phyloP scores from a whole-genome alignment of 768 basidiomycete genomes.

The Tremella fuciformis region DNA sequence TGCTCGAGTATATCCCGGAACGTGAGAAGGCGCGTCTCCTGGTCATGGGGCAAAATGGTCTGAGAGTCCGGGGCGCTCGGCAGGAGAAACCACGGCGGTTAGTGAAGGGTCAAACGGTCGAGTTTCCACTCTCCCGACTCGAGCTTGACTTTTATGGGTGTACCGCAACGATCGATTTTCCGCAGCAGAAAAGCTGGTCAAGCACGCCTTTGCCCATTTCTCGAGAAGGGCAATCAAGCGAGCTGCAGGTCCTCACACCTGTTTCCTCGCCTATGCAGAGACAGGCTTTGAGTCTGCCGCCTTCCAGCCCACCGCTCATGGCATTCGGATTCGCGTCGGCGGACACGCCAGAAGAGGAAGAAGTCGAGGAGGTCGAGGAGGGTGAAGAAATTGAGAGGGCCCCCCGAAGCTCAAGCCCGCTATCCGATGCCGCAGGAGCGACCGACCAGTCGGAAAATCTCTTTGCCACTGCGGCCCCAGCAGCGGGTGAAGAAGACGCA shows the following conservation, averaged over 20 bases:
- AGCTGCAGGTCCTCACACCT: neutral
- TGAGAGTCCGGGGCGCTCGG: slow-evolving; percentile 21
- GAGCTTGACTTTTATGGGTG: slow-evolving; percentile 6
- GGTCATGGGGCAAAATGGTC: slow-evolving; percentile 43
- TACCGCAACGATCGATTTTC: neutral
- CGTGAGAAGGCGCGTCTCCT: slow-evolving; percentile 22
- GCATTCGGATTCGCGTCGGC: neutral
- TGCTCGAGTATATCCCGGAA: slow-evolving; percentile 21
- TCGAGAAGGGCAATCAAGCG: neutral
- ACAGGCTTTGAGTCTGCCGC: neutral
- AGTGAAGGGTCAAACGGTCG: slow-evolving; percentile 3
- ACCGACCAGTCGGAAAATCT: neutral
- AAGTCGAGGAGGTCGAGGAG: slow-evolving; percentile 1
- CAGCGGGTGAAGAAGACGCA: neutral
- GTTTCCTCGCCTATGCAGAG: neutral
- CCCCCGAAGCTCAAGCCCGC: neutral
- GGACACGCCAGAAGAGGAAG: neutral
- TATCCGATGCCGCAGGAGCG: neutral
- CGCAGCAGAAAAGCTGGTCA: neutral
- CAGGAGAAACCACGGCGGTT: slow-evolving; percentile 8
- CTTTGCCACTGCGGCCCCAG: neutral
- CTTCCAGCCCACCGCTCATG: neutral
- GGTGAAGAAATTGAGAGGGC: neutral
- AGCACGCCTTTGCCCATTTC: neutral
- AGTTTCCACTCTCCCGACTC: neutral